Evolutionary conservation across 805 yeast species (phyloP).

Genomic region (Candida vaughaniae): DNA sequence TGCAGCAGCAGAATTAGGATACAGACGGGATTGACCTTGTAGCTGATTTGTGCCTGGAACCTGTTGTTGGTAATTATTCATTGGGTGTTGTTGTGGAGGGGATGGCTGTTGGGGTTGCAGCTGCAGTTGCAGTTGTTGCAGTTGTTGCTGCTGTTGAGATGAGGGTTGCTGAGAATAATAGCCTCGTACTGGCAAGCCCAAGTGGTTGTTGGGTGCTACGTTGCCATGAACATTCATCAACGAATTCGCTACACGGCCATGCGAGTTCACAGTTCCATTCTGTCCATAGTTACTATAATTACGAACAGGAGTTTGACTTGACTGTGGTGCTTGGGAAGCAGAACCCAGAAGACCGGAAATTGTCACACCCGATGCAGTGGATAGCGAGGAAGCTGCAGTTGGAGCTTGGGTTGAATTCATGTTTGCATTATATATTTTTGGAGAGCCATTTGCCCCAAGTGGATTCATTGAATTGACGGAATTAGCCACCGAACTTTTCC

Average conservation of each 20-base stretch:
- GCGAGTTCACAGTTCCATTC: background rate
- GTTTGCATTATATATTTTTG: no score
- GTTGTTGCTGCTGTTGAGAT: slow-evolving; percentile 14
- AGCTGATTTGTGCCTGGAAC: background rate
- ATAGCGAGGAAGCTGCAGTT: no score
- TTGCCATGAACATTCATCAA: background rate
- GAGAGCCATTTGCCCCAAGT: no score
- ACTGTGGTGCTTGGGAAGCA: background rate
- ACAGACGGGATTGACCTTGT: slow-evolving; percentile 2
- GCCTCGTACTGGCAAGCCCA: background rate
- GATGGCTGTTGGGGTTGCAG: background rate
- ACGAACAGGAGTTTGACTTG: slow-evolving; percentile 1
- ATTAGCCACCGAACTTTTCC: slow-evolving; percentile 1
- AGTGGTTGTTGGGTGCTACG: background rate
- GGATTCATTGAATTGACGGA: background rate
- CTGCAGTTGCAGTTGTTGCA: slow-evolving; percentile 9
- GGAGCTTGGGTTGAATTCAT: no score
- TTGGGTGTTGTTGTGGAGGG: background rate
- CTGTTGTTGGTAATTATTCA: background rate
- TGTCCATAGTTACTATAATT: background rate
- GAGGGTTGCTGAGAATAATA: background rate
- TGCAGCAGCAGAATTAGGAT: slow-evolving; percentile 6
- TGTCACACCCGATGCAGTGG: no score
- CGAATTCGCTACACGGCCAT: no score
- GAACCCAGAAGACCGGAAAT: no score